Percentiles rank a stretch among this genome's conserved stretches.
These are phyloP conservation scores for Chondrostereum purpureum DNA, from an alignment of 1,284 basidiomycete genomes.

Conservation along the genomic window DNA sequence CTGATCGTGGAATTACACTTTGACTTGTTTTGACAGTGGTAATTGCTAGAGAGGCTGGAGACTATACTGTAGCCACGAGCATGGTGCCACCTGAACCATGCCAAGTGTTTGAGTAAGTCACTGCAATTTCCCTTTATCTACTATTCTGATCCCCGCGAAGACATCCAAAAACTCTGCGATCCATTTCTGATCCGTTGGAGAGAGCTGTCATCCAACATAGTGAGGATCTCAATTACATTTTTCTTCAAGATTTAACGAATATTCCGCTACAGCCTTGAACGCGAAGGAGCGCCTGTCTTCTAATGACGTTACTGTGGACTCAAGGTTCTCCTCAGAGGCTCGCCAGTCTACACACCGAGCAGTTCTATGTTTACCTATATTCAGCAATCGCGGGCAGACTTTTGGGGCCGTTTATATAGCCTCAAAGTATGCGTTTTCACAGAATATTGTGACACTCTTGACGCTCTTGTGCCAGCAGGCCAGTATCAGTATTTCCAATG, in stretches of 20 bases:
- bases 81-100: slow-evolving; percentile 53
- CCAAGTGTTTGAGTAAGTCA: slow-evolving; percentile 58
- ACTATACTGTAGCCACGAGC: slow-evolving; percentile 62
- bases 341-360: slow-evolving; percentile 50
- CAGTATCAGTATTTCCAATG: slow-evolving; percentile 65
- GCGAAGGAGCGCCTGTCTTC: slow-evolving; percentile 54
- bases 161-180: slow-evolving; percentile 52
- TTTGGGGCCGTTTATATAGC: slow-evolving; percentile 50
- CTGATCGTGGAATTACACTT: slow-evolving; percentile 3
- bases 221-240: slow-evolving; percentile 22
- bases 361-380: slow-evolving; percentile 62
- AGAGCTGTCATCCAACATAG: slow-evolving; percentile 60
- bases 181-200: slow-evolving; percentile 53
- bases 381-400: slow-evolving; percentile 66
- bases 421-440: slow-evolving; percentile 57
- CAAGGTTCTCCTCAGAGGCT: slow-evolving; percentile 61
- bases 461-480: slow-evolving; percentile 67
- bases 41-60: slow-evolving; percentile 59
- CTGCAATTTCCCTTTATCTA: no score
- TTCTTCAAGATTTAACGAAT: slow-evolving; percentile 5
- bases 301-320: slow-evolving; percentile 54
- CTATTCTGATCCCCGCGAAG: no score
- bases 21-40: slow-evolving; percentile 40
- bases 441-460: slow-evolving; percentile 52
- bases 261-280: slow-evolving; percentile 44